Percentiles rank a stretch among this genome's conserved stretches.
Conservation (phyloP, 2,329 filamentous ascomycete species). For the Alternaria atra region DNA sequence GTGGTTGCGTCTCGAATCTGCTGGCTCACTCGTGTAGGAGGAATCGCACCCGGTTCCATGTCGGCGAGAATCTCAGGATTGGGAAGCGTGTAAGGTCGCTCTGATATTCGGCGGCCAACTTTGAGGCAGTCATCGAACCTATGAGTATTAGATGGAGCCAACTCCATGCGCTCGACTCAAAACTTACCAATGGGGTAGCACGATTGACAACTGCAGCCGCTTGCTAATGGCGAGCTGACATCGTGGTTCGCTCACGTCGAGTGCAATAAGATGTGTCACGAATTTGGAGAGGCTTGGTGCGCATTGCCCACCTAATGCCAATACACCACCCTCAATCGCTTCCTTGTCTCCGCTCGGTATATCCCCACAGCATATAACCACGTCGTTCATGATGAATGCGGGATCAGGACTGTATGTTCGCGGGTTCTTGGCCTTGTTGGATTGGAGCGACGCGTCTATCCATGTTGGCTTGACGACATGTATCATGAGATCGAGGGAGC, state of each 20-base stretch:
- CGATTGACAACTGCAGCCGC: conserved; percentile 77
- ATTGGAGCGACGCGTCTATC: conserved; percentile 75
- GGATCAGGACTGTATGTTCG: conserved; percentile 91
- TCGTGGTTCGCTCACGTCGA: conserved; percentile 78
- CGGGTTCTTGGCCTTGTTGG: conserved; percentile 76
- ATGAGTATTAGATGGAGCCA: conserved; percentile 20
- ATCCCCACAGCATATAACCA: conserved; percentile 83
- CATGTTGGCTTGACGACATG: conserved; percentile 85
- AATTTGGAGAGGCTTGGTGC: conserved; percentile 74
- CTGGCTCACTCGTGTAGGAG: conserved; percentile 59
- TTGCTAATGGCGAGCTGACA: conserved; percentile 70
- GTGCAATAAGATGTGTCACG: conserved; percentile 88
- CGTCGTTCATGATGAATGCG: conserved; percentile 85
- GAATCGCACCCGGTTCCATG: conserved; percentile 36
- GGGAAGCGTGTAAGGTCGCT: conserved; percentile 84
- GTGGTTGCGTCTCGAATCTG: conserved; percentile 47
- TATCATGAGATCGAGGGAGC: conserved; percentile 78
- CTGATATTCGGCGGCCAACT: conserved; percentile 88
- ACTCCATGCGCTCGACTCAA: background rate
- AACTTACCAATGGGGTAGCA: conserved; percentile 87
- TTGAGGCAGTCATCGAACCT: conserved; percentile 98
- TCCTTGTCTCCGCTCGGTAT: conserved; percentile 88
- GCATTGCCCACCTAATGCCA: conserved; percentile 88
- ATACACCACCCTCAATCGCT: conserved; percentile 86
- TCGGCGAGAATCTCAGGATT: conserved; percentile 77